A percentile compares a stretch with the other conserved stretches of the same genome.
Conservation (phyloP, 2,329 filamentous ascomycete genomes). For the Neophaeococcomyces aloes region DNA sequence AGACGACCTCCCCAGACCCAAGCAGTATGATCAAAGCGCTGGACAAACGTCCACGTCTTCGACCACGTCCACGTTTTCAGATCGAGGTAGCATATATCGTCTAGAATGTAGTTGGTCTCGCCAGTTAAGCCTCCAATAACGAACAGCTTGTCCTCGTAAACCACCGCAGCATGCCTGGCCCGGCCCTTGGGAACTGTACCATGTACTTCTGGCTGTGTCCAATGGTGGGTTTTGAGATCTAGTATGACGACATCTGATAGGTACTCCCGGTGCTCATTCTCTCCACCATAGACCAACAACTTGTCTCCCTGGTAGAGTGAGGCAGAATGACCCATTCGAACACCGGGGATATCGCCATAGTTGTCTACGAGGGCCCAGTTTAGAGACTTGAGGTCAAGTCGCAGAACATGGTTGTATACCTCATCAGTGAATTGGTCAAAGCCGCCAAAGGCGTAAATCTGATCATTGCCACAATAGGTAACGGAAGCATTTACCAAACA, state of each 20-base stretch:
- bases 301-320: slow-evolving; percentile 90
- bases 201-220: slow-evolving; percentile 81
- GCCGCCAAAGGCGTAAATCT: slow-evolving; percentile 95
- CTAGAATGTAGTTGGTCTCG: slow-evolving; percentile 80
- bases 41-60: slow-evolving; percentile 86
- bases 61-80: slow-evolving; percentile 98
- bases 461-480: slow-evolving; percentile 95
- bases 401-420: slow-evolving; percentile 94
- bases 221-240: slow-evolving; percentile 85
- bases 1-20: slow-evolving; percentile 88
- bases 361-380: slow-evolving; percentile 97
- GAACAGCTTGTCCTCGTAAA: slow-evolving; percentile 94
- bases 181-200: slow-evolving; percentile 80
- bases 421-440: slow-evolving; percentile 99
- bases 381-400: slow-evolving; percentile 72
- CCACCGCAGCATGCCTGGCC: slow-evolving; percentile 82
- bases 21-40: slow-evolving; percentile 86
- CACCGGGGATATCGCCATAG: slow-evolving; percentile 46
- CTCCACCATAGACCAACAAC: slow-evolving; percentile 91
- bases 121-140: slow-evolving; percentile 93
- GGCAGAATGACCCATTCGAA: slow-evolving; percentile 68
- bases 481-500: slow-evolving; percentile 97
- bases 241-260: slow-evolving; percentile 94
- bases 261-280: slow-evolving; percentile 94
- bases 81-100: slow-evolving; percentile 94